Base-by-base conservation (phyloP, 2,329 filamentous ascomycete species). In the Cadophora sp. region DNA sequence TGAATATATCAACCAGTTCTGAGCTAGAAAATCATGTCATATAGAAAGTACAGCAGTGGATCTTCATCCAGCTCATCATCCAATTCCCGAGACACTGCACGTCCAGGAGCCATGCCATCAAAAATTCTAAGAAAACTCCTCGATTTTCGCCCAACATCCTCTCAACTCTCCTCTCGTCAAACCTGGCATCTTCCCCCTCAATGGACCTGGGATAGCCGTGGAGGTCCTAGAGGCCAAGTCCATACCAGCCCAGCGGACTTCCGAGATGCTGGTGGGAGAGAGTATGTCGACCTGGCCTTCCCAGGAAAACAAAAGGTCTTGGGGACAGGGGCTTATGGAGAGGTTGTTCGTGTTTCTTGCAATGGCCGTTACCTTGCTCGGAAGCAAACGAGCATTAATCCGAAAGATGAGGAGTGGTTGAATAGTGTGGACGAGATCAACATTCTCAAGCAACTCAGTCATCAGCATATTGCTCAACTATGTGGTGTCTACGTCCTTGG, bases 181-280 rank as follows among this genome's bases (percentile, higher is more conserved):
- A 43, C 37, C 37, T 43, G 37, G 37, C 37, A 43, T 12, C 37
- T 43, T 11, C 14, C 37, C 6, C 14, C 37, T 3, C 37, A 43
- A 16, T 43, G 37, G 37, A 43, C 37, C 14, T 43, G 37, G 37
- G 37, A 43, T 16, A 43, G 6, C 14, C 37, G 50, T 19, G 19
- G 58, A 22, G 58, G 58, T 26, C 34, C 58, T n/a, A 43, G 37
- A 26, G 34, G 58, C n/a, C 58, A 46, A 27, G 27, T 61, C 37
- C 37, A 61, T 40, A 14, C 22, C 34, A 61, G 37, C 22, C 2
- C 37, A 11, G n/a, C 40, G 9, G 58, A 61, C 14, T 61, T 61
- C 58, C 22, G 8, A 26, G 58, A 40, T 12, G 58, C 43, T 16
- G 37, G 37, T 11, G 37, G 37, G 37, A 43, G 37, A 26, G 34